These are phyloP conservation scores for Mortierella sp. DNA, from an alignment of 371 early-diverging fungal genomes.

Conservation along the genomic window DNA sequence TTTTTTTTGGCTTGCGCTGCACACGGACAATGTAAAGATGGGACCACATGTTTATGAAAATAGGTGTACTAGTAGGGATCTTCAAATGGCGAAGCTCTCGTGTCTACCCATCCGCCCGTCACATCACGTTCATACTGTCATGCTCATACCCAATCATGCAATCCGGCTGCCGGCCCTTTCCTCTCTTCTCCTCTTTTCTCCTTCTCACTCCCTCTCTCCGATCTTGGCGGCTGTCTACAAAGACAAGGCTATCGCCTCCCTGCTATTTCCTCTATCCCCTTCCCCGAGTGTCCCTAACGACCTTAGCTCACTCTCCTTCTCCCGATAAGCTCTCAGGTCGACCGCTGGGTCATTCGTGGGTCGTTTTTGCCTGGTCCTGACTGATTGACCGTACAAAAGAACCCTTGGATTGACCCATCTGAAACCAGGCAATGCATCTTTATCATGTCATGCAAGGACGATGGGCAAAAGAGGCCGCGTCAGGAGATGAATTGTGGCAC, in stretches of 20 bases:
- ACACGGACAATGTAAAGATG: constrained; percentile 54
- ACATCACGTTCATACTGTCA: neutral
- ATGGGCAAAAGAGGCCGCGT: no score
- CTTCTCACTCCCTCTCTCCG: no score
- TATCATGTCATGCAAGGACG: no score
- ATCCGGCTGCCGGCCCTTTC: neutral
- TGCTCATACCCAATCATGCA: neutral
- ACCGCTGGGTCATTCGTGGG: no score
- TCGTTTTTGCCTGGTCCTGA: constrained; percentile 11
- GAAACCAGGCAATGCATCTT: no score
- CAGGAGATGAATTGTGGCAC: no score
- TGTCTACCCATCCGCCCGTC: neutral
- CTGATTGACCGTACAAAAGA: no score
- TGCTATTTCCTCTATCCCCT: neutral
- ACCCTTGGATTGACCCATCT: no score
- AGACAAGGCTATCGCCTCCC: neutral
- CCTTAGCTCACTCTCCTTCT: neutral
- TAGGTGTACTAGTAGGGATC: no score
- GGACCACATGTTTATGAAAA: constrained; percentile 55
- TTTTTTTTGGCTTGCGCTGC: no score
- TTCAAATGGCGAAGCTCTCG: neutral
- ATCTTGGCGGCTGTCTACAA: no score
- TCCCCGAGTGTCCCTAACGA: no score
- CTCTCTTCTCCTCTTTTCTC: neutral
- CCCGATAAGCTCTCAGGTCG: neutral